These are phyloP conservation scores for Pezicula radicicola DNA, from an alignment of 2,329 filamentous ascomycete species.

Conservation along the genomic window DNA sequence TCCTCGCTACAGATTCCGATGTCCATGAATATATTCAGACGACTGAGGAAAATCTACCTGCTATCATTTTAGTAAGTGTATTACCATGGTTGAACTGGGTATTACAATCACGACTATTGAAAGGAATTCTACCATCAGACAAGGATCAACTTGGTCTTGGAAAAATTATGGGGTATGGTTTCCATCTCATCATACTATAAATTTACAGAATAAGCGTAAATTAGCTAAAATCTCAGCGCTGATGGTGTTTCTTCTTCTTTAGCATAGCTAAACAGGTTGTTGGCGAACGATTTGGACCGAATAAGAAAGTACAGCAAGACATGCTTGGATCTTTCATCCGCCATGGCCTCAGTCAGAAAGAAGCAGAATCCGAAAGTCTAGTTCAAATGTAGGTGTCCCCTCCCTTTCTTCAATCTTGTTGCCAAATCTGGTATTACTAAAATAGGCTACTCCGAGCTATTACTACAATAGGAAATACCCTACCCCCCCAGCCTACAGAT, in stretches of 20 bases:
- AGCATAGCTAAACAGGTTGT: conserved; percentile 43
- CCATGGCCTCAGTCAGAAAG: conserved; percentile 28
- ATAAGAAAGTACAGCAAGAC: conserved; percentile 41
- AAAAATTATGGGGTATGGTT: conserved; percentile 40
- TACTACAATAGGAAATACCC: too few relatives aligned
- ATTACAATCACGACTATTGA: conserved; percentile 37
- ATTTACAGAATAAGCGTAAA: neutral
- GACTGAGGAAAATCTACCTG: conserved; percentile 37
- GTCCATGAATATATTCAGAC: conserved; percentile 45
- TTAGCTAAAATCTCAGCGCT: too few relatives aligned
- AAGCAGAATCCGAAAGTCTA: conserved; percentile 10
- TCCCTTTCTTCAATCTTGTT: neutral
- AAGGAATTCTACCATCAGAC: conserved; percentile 36
- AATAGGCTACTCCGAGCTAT: too few relatives aligned
- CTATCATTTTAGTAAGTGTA: conserved; percentile 40
- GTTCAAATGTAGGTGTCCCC: conserved; percentile 22
- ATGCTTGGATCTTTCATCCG: conserved; percentile 52
- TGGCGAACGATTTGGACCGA: conserved; percentile 39
- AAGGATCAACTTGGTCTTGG: conserved; percentile 36
- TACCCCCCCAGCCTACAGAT: too few relatives aligned
- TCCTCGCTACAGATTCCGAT: conserved; percentile 44
- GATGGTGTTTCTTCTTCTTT: conserved; percentile 15
- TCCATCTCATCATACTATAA: conserved; percentile 17
- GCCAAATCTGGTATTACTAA: too few relatives aligned
- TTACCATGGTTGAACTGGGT: conserved; percentile 39